Base-by-base conservation (phyloP, 75 land plant species). In the Azolla pinnata region DNA sequence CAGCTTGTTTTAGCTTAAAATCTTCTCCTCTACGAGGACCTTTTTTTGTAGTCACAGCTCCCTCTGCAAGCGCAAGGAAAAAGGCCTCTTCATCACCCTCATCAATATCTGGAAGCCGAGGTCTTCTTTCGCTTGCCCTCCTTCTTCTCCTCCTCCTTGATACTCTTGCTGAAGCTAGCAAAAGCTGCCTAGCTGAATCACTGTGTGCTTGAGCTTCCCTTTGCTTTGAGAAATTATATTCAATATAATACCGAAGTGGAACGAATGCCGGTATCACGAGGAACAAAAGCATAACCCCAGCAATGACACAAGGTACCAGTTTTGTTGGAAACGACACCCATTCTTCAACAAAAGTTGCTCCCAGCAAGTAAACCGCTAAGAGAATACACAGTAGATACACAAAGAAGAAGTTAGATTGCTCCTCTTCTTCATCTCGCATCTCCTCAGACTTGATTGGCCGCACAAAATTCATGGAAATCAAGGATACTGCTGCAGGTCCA, bases 1-100 rank as follows among this genome's bases (percentile, higher is more conserved):
- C n/a, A 19, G 75, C 68, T 31, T 72, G 69, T 38, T 57, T 33
- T 1, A 72, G 46, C 28, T 57, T 72, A 70, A 71, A 71, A 51
- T 71, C 74, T 44, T 71, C 70, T 7, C 74, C 74, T 56, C 74
- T 33, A 30, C 74, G 33, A 1, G 73, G 73, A 2, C 61, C 44
- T 64, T 48, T 64, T 29, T 64, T 64, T 38, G 54, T 46, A 25
- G 26, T 31, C 25, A 70, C 72, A 29, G 72, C 72, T 29, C 72
- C 72, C 33, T 70, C 72, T 21, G 70, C 72, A 3, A 70, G 57
- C 0, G 59, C 72, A 18, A 63, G 19, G 1, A 68, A 56, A 20
- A 61, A 31, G 29, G 57, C 33, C 33, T 55, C 57, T 55, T 29
- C 33, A 55, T 55, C 57, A 55, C 57, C 33, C 27, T 55, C 57